These are phyloP conservation scores for Paramecium primaurelia DNA, from an alignment of 73 alveolate genomes.

Conservation along the genomic window DNA sequence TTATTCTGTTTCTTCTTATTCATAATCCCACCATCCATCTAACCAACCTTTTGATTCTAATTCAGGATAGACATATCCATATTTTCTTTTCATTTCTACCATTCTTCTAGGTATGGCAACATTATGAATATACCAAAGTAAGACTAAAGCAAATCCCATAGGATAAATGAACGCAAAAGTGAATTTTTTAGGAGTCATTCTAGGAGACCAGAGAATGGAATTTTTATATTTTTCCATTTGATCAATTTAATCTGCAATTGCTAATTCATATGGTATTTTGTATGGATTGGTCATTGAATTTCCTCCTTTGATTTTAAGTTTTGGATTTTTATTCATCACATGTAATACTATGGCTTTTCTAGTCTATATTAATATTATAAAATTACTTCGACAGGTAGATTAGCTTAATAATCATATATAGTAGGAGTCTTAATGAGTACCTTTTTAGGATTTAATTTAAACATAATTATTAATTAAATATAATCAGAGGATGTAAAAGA, in stretches of 20 bases:
- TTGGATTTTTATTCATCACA: conserved; percentile 34
- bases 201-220: conserved; percentile 56
- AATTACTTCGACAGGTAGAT: conserved; percentile 14
- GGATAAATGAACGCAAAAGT: conserved; percentile 49
- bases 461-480: not conserved
- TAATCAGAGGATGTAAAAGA: not conserved
- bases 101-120: conserved; percentile 53
- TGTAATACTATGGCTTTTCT: conserved; percentile 52
- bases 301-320: conserved; percentile 57
- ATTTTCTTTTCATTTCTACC: conserved; percentile 47
- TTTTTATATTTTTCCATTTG: conserved; percentile 54
- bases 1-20: conserved; percentile 44
- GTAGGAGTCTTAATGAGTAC: conserved; percentile 4
- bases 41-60: conserved; percentile 55
- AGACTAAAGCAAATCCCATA: conserved; percentile 48
- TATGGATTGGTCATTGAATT: conserved; percentile 54
- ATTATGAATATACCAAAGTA: conserved; percentile 54
- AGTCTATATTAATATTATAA: not conserved
- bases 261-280: conserved; percentile 53
- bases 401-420: conserved; percentile 22
- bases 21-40: conserved; percentile 64
- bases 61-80: conserved; percentile 55
- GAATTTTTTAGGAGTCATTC: conserved; percentile 55
- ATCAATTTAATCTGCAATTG: conserved; percentile 51
- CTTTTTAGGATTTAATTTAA: conserved; percentile 43